phyloP scores from a whole-genome alignment of 1,284 basidiomycete genomes.

The Papiliotrema flavescens region DNA sequence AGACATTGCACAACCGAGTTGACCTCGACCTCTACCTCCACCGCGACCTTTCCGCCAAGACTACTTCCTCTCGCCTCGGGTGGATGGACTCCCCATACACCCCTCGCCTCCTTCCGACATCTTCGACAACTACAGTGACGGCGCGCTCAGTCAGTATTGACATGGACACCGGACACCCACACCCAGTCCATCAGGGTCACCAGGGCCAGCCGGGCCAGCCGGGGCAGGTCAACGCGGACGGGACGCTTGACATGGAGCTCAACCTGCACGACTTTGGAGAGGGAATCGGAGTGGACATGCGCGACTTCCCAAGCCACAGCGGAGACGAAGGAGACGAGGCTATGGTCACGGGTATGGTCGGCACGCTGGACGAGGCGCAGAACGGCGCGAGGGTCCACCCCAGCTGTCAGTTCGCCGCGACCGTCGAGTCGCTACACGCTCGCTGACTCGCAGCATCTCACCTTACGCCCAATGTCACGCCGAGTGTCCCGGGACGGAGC shows the following conservation, averaged over 20 bases:
- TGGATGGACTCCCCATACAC: too few relatives aligned
- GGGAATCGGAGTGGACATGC: conserved; percentile 40
- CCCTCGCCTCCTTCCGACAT: too few relatives aligned
- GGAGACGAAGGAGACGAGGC: conserved; percentile 13
- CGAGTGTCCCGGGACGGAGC: not conserved
- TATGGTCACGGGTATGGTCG: not conserved
- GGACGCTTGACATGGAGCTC: conserved; percentile 36
- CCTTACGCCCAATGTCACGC: not conserved
- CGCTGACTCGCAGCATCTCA: not conserved
- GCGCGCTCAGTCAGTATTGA: conserved; percentile 2
- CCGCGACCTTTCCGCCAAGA: too few relatives aligned
- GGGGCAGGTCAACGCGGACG: not conserved
- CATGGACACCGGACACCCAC: conserved; percentile 5
- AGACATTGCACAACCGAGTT: too few relatives aligned
- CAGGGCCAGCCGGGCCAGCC: not conserved
- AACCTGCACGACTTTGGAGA: conserved; percentile 40
- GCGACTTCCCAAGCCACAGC: conserved; percentile 29
- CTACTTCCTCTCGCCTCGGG: too few relatives aligned
- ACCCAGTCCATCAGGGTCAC: not conserved
- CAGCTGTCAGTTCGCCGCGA: not conserved
- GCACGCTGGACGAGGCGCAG: not conserved
- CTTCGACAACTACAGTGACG: not conserved
- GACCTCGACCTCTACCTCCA: too few relatives aligned
- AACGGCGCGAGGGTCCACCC: not conserved
- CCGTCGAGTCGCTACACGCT: not conserved